A percentile compares a stretch with the other conserved stretches of the same genome.
phyloP scores from a whole-genome alignment of 2,329 filamentous ascomycete genomes.

The Phialophora chinensis region DNA sequence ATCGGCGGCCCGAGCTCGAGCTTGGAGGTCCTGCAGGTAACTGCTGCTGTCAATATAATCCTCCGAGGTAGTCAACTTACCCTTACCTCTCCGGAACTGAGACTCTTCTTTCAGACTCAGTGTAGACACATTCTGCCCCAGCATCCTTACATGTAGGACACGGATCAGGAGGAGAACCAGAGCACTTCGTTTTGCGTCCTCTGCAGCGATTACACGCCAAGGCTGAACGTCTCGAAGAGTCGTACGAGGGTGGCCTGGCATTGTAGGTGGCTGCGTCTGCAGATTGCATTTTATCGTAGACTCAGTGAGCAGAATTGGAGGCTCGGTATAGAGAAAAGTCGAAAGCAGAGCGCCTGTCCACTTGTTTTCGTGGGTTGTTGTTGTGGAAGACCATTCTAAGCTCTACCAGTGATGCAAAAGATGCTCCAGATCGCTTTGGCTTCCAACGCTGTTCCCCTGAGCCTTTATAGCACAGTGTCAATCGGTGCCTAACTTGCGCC shows the following conservation, averaged over 20 bases:
- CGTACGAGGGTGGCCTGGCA: conserved; percentile 26
- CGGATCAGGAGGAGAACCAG: conserved; percentile 45
- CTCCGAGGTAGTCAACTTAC: conserved; percentile 2
- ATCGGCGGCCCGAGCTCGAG: conserved; percentile 40
- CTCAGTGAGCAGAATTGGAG: not conserved
- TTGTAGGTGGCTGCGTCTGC: conserved; percentile 7
- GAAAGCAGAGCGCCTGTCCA: not conserved
- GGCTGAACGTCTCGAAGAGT: conserved; percentile 26
- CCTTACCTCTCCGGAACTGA: conserved; percentile 47
- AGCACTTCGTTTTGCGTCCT: conserved; percentile 46
- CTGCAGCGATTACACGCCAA: conserved; percentile 47
- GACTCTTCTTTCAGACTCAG: conserved; percentile 47
- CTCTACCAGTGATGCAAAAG: not conserved
- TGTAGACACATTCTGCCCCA: conserved; percentile 45
- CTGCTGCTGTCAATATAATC: conserved; percentile 32
- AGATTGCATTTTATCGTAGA: conserved; percentile 23
- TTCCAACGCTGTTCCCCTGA: not conserved
- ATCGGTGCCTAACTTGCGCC: not conserved
- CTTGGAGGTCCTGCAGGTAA: conserved; percentile 45
- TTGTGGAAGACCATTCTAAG: not conserved
- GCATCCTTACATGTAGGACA: conserved; percentile 46
- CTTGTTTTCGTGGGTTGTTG: not conserved
- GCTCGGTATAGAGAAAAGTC: not conserved
- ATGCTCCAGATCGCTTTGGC: not conserved
- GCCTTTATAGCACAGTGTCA: not conserved